Base-by-base conservation (phyloP, 2,329 filamentous ascomycete species). In the Waltergamsia citrina region DNA sequence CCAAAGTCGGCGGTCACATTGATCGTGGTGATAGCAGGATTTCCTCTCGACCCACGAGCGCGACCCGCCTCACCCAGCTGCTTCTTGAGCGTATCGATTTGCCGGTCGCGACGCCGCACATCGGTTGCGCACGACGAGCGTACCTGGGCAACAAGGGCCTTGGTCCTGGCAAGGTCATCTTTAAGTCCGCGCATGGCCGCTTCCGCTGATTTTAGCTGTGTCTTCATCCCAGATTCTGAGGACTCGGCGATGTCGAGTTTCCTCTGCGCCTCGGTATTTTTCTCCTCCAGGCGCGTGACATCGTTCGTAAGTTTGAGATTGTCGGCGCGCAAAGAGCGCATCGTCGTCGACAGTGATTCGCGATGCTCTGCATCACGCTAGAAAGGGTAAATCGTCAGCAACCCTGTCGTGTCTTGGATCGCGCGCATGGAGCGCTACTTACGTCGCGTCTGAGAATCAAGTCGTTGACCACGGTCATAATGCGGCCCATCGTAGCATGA, bases 391-490 rank as follows among this genome's bases (percentile, higher is more conserved):
- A n/a, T n/a, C n/a, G n/a, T n/a, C n/a, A n/a, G n/a, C n/a, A n/a
- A n/a, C n/a, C n/a, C n/a, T n/a, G n/a, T n/a, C n/a, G n/a, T n/a
- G n/a, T n/a, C n/a, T n/a, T n/a, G n/a, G n/a, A n/a, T n/a, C n/a
- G 7, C 15, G 28, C 5, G n/a, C n/a, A 14, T n/a, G n/a, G 15
- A 10, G 6, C 19, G 23, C 15, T 2, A 41, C 55, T 29, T 65
- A 94, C 86, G 56, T 98, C 92, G 65, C 88, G 77, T 44, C 88
- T 76, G 39, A 95, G 57, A 38, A 98, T 85, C 46, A 98, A 61
- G 53, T 98, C 92, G 57, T 98, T 94, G 32, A 98, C 78, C 17
- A 98, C 71, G 52, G 90, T 84, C 62, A 98, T 94, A 47, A 96
- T 80, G 44, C 78, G 76, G 15, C 83, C 81, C 78, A 92, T 90